Base-by-base conservation (phyloP, 768 basidiomycete species). In the Lepiota brunneoincarnata region DNA sequence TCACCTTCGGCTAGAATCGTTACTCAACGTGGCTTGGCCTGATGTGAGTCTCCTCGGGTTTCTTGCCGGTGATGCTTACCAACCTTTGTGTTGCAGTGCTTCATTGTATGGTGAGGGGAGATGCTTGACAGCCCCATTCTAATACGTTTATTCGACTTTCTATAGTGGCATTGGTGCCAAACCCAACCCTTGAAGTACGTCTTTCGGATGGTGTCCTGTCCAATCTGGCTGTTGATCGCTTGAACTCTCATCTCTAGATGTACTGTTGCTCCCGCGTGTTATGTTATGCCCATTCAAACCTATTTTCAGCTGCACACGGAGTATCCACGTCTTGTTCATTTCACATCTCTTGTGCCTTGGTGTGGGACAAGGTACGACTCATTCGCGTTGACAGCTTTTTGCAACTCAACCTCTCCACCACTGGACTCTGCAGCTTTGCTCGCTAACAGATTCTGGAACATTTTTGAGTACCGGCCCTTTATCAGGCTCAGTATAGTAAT, bases 111-210 rank as follows among this genome's bases (percentile, higher is more conserved):
- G 52, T 54, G 23, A 46, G 43, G 11, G 20, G 9, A 6, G 45
- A 5, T 3, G 23, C 28, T n/a, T 14, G 26, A 10, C 24, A 11
- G 12, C 3, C 17, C n/a, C 20, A 15, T 26, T 26, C 21, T 11
- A 24, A 6, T 34, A 14, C 15, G n/a, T 12, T 18, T 11, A n/a
- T 47, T 28, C 31, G 31, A 35, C 35, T 34, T 34, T 15, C 18
- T 26, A 4, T 28, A 54, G 52, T 54, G 20, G 52, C 20, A 2
- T 40, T 54, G 23, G 52, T 54, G 36, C 52, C 44, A 15, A 39
- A 54, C 28, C 52, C 52, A 54, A 46, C 43, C 37, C 36, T 54
- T 18, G 23, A 45, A 37, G 52, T 54, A 46, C 44, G 40, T 9
- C 12, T 7, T 18, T 18, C n/a, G 20, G 14, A 15, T 10, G 11